A percentile compares a stretch with the other conserved stretches of the same genome.
phyloP scores from a whole-genome alignment of 306 rosid genomes.

The Vigna nakashimae region DNA sequence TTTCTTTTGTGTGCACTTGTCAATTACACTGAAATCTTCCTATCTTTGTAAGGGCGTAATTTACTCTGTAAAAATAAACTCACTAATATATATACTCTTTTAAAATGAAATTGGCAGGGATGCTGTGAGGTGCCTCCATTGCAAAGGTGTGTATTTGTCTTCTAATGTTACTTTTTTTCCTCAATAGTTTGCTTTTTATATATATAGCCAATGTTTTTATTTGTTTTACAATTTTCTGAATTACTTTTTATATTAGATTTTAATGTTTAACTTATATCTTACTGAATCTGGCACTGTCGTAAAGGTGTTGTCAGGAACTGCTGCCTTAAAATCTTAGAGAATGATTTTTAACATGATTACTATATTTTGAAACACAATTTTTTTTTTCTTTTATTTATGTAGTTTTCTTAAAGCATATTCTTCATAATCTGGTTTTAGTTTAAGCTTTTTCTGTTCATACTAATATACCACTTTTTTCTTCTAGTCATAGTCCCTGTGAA shows the following conservation, averaged over 20 bases:
- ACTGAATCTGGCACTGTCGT: not conserved
- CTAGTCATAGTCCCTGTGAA: no score
- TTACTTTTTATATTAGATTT: slow-evolving; percentile 18
- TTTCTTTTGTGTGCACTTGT: slow-evolving; percentile 33
- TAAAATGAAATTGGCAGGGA: slow-evolving; percentile 65
- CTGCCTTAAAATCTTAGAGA: no score
- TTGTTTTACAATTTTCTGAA: slow-evolving; percentile 16
- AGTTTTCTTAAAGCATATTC: no score
- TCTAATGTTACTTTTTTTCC: slow-evolving; percentile 31
- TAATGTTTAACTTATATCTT: slow-evolving; percentile 29
- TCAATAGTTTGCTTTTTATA: slow-evolving; percentile 18
- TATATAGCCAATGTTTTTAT: slow-evolving; percentile 32
- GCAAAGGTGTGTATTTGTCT: slow-evolving; percentile 65
- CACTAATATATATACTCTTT: slow-evolving; percentile 17
- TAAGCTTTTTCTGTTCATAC: no score
- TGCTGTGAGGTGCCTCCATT: slow-evolving; percentile 80
- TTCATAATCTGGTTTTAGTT: no score
- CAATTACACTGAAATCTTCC: slow-evolving; percentile 17
- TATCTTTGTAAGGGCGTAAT: slow-evolving; percentile 33
- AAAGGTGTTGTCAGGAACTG: no score
- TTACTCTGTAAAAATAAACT: slow-evolving; percentile 22
- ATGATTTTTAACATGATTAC: no score
- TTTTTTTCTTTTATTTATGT: no score
- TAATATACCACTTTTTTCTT: no score
- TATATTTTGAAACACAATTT: no score